Evolutionary conservation across 2,329 filamentous ascomycete species (phyloP).

Genomic region (Fusarium fracticaudum): DNA sequence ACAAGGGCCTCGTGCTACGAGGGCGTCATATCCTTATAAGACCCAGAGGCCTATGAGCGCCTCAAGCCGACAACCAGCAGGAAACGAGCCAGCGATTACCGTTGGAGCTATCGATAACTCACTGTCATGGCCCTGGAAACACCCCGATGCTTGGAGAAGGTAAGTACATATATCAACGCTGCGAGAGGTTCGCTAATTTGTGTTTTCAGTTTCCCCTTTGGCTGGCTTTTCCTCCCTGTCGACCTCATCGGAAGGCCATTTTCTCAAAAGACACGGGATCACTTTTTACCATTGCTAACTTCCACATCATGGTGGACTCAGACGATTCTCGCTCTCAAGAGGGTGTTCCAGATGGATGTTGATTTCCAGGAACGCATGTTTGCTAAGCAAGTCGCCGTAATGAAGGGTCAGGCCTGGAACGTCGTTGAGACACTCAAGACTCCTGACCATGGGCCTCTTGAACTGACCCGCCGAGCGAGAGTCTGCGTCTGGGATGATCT

Average conservation of each 20-base stretch:
- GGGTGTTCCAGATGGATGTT: constrained; percentile 88
- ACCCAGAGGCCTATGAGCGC: constrained; percentile 87
- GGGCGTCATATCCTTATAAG: constrained; percentile 73
- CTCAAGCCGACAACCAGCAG: constrained; percentile 59
- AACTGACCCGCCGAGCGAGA: constrained; percentile 87
- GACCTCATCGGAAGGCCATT: constrained; percentile 96
- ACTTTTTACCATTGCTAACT: constrained; percentile 95
- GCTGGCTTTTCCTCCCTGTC: constrained; percentile 97
- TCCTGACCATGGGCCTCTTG: constrained; percentile 89
- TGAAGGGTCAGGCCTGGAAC: constrained; percentile 99
- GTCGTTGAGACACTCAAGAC: constrained; percentile 97
- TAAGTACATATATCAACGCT: constrained; percentile 42
- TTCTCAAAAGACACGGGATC: constrained; percentile 89
- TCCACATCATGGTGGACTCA: constrained; percentile 98
- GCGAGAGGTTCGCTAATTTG: neutral
- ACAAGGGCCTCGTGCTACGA: constrained; percentile 51
- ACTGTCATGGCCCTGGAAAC: constrained; percentile 98
- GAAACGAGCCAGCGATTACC: constrained; percentile 68
- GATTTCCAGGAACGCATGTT: constrained; percentile 99
- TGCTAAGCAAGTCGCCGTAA: constrained; percentile 95
- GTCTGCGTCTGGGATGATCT: constrained; percentile 99
- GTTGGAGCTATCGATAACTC: constrained; percentile 98
- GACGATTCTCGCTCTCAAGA: constrained; percentile 85
- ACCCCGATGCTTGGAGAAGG: constrained; percentile 85
- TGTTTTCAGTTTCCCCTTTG: constrained; percentile 87